Evolutionary conservation across 768 basidiomycete species (phyloP).

Genomic region (Boletus reticulatus): DNA sequence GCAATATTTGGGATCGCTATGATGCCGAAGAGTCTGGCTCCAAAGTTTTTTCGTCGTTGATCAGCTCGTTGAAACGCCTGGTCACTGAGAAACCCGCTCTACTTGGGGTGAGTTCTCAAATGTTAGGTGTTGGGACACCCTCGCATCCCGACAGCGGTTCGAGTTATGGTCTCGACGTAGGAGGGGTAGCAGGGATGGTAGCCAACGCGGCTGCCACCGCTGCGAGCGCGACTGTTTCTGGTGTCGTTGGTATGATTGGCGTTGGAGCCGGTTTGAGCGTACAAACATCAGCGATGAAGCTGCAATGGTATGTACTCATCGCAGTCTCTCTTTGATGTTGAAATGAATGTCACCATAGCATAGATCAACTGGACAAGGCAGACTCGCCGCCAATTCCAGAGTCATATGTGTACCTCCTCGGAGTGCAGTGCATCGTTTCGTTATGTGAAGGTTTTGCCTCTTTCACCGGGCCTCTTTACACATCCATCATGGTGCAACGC

Average conservation of each 20-base stretch:
- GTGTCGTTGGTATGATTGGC: slow-evolving; percentile 85
- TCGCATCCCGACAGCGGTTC: slow-evolving; percentile 30
- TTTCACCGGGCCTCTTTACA: slow-evolving; percentile 76
- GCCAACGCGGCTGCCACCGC: slow-evolving; percentile 79
- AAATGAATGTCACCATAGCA: slow-evolving; percentile 47
- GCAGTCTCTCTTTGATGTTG: not conserved
- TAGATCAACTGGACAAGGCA: slow-evolving; percentile 97
- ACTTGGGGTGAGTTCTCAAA: slow-evolving; percentile 75
- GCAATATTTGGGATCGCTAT: slow-evolving; percentile 77
- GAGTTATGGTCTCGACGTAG: slow-evolving; percentile 59
- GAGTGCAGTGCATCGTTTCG: slow-evolving; percentile 82
- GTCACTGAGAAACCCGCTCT: slow-evolving; percentile 86
- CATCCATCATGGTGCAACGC: slow-evolving; percentile 61
- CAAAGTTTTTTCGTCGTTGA: slow-evolving; percentile 72
- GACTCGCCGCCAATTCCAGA: slow-evolving; percentile 94
- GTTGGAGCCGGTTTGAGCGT: slow-evolving; percentile 67
- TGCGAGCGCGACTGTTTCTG: slow-evolving; percentile 79
- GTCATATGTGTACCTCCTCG: slow-evolving; percentile 89
- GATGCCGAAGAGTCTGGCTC: slow-evolving; percentile 60
- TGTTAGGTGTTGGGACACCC: slow-evolving; percentile 74
- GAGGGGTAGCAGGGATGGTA: slow-evolving; percentile 77
- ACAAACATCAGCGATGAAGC: slow-evolving; percentile 76
- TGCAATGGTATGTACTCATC: slow-evolving; percentile 70
- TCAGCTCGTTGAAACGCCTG: slow-evolving; percentile 81
- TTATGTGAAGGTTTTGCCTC: slow-evolving; percentile 84